A percentile compares a stretch with the other conserved stretches of the same genome.
These are phyloP conservation scores for Gentiana dahurica DNA, from an alignment of 257 asterid species.

Conservation along the genomic window DNA sequence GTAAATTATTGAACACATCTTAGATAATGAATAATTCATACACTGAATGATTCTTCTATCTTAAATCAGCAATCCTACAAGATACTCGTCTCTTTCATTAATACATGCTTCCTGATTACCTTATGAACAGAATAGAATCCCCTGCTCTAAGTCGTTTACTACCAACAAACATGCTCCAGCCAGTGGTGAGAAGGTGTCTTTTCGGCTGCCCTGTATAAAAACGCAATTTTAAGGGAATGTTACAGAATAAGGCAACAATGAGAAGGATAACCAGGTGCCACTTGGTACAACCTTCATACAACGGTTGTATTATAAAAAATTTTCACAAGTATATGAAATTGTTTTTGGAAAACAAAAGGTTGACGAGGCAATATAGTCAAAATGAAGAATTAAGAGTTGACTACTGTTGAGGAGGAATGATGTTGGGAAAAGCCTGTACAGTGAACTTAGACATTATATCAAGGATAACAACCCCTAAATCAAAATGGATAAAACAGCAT, in stretches of 20 bases:
- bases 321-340: no score
- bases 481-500: neutral
- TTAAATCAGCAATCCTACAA: no score
- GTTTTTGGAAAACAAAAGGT: neutral
- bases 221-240: slow-evolving; percentile 7
- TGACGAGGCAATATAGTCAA: neutral
- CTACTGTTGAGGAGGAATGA: neutral
- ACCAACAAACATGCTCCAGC: slow-evolving; percentile 99
- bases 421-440: neutral
- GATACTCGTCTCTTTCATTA: no score
- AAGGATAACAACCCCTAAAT: neutral
- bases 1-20: no score
- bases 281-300: neutral
- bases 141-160: slow-evolving; percentile 94
- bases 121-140: slow-evolving; percentile 80
- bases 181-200: slow-evolving; percentile 90
- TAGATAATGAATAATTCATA: no score
- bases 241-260: neutral
- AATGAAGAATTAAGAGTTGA: neutral
- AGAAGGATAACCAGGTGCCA: neutral
- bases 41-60: no score
- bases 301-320: no score
- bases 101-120: slow-evolving; percentile 31
- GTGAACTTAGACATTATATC: neutral
- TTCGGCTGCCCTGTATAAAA: slow-evolving; percentile 78